These are phyloP conservation scores for Claviceps cyperi DNA, from an alignment of 2,329 filamentous ascomycete genomes.

Conservation along the genomic window DNA sequence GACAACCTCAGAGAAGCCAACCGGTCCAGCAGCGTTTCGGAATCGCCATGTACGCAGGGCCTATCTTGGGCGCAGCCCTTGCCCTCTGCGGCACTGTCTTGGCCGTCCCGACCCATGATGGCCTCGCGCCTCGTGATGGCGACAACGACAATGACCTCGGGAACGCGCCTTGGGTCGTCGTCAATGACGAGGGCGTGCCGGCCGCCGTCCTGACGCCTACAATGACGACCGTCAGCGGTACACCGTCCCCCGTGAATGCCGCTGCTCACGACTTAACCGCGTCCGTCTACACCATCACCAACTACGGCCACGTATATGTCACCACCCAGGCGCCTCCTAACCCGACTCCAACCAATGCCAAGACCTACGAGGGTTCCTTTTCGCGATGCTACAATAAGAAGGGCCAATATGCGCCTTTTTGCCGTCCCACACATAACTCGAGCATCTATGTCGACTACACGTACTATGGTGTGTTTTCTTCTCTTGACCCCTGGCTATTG, in stretches of 20 bases:
- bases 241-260: slow-evolving; percentile 22
- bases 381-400: slow-evolving; percentile 33
- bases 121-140: slow-evolving; percentile 7
- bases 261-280: slow-evolving; percentile 34
- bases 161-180: slow-evolving; percentile 34
- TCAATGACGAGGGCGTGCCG: slow-evolving; percentile 31
- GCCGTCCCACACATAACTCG: slow-evolving; percentile 29
- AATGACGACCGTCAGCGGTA: slow-evolving; percentile 30
- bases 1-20: neutral
- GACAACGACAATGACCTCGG: slow-evolving; percentile 10
- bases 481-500: neutral
- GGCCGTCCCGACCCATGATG: slow-evolving; percentile 16
- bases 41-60: slow-evolving; percentile 18
- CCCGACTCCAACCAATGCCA: slow-evolving; percentile 25
- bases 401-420: slow-evolving; percentile 35
- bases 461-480: slow-evolving; percentile 32
- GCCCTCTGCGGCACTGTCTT: slow-evolving; percentile 13
- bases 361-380: slow-evolving; percentile 32
- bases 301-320: slow-evolving; percentile 23
- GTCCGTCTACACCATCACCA: slow-evolving; percentile 23
- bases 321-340: slow-evolving; percentile 29
- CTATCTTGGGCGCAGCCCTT: slow-evolving; percentile 14
- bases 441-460: slow-evolving; percentile 29
- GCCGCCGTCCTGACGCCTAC: slow-evolving; percentile 34
- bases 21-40: neutral